Conservation (phyloP, 2,329 filamentous ascomycete species). For the Verticillium dahliae region DNA sequence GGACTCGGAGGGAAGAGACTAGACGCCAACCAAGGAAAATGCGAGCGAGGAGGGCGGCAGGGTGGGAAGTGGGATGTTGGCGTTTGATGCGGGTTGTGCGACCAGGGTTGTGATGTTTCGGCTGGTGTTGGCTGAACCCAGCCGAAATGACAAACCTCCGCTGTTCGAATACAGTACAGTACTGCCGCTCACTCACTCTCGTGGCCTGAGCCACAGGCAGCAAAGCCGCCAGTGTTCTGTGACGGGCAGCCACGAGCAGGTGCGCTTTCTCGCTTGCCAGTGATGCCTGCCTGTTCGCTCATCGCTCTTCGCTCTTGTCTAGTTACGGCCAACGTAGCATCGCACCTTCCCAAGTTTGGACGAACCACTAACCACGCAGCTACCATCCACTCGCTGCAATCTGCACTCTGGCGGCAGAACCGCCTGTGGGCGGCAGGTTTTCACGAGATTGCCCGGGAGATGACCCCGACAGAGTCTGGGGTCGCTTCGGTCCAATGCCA, state of each 20-base stretch:
- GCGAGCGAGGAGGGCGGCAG: neutral
- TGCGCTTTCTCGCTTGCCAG: neutral
- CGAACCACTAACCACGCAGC: neutral
- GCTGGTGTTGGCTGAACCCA: neutral
- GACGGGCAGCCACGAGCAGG: neutral
- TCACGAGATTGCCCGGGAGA: neutral
- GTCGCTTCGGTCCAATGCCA: neutral
- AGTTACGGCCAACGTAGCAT: neutral
- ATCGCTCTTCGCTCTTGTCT: too few species aligned
- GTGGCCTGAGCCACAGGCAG: neutral
- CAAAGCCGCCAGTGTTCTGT: neutral
- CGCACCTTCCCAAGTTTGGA: neutral
- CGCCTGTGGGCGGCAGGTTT: neutral
- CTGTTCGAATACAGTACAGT: too few species aligned
- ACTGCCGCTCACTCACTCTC: too few species aligned
- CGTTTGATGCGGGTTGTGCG: neutral
- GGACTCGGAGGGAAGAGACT: neutral
- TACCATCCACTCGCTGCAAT: too few species aligned
- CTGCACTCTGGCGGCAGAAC: neutral
- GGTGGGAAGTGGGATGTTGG: neutral
- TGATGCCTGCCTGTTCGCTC: too few species aligned
- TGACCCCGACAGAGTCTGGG: neutral
- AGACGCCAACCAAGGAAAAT: neutral
- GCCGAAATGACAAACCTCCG: too few species aligned
- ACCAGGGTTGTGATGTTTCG: neutral